A percentile compares a stretch with the other conserved stretches of the same genome.
phyloP scores from a whole-genome alignment of 805 yeast genomes.

The Cyberlindnera nakhonratchasimensis region DNA sequence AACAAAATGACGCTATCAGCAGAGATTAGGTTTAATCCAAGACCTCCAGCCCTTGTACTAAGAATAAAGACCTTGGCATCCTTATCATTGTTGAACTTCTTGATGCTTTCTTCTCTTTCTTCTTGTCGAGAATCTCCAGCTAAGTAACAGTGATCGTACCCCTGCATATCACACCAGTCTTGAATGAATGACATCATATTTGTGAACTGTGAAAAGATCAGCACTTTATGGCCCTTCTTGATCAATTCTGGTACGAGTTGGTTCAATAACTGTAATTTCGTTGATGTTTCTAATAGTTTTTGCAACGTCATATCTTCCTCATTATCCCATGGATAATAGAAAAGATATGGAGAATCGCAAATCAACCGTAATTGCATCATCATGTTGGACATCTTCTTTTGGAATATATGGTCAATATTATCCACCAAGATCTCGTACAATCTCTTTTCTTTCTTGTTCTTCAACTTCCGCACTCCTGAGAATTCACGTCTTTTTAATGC shows the following conservation, averaged over 20 bases:
- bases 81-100: slow-evolving; percentile 37
- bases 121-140: slow-evolving; percentile 73
- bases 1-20: slow-evolving; percentile 90
- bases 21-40: slow-evolving; percentile 80
- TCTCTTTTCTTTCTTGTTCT: slow-evolving; percentile 11
- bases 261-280: slow-evolving; percentile 69
- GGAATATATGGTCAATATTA: slow-evolving; percentile 40
- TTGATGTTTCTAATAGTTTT: slow-evolving; percentile 52
- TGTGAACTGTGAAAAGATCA: slow-evolving; percentile 87
- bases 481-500: slow-evolving; percentile 13
- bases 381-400: slow-evolving; percentile 58
- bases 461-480: background rate
- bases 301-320: slow-evolving; percentile 39
- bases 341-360: slow-evolving; percentile 82
- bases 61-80: slow-evolving; percentile 58
- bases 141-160: slow-evolving; percentile 50
- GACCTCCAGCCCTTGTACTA: slow-evolving; percentile 92
- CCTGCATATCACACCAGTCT: slow-evolving; percentile 61
- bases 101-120: slow-evolving; percentile 63
- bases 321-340: slow-evolving; percentile 70
- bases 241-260: slow-evolving; percentile 55
- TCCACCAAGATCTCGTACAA: slow-evolving; percentile 14
- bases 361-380: slow-evolving; percentile 83
- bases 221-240: slow-evolving; percentile 55
- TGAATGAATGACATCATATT: slow-evolving; percentile 74